Base-by-base conservation (phyloP, 371 early-diverging fungal genomes). In the Fennellomyces sp. region DNA sequence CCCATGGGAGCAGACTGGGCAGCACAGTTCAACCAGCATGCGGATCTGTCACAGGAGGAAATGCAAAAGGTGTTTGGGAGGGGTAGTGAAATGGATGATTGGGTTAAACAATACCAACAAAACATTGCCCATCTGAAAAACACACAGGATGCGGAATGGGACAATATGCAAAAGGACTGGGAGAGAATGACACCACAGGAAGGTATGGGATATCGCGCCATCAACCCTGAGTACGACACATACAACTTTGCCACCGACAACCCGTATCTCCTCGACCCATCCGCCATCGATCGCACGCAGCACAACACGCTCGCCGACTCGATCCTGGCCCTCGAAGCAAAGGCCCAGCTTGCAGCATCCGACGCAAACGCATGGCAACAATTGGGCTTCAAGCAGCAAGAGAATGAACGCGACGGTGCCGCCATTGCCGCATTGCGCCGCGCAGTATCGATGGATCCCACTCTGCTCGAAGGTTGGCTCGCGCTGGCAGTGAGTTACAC, bases 401-500 rank as follows among this genome's bases (percentile, higher is more conserved):
- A 98, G 67, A 97, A 97, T 64, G 98, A 98, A 70, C 90, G 93
- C 33, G 98, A 98, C 64, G 78, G 74, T 1, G 85, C 90, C 7
- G 97, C 98, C 0, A 95, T 98, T 61, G 90, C 93, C 0, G 95
- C 97, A 0, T 71, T 98, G 29, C 83, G 88, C 25, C 87, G 89
- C 53, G 93, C 95, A 3, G 86, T 92, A 3, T 71, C 79, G 25
- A 61, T 90, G n/a, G 87, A 95, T 58, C 91, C 95, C 0, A 61
- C 70, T 17, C 66, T 83, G 17, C 61, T 89, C 27, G 91, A 93
- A 54, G 91, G 91, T 15, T 91, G 91, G 85, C 71, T 95, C 13
- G 94, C 90, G 3, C 75, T 98, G 41, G 88, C 98, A 4, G 96
- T 97, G 13, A 91, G 91, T 3, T 97, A 96, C 74, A 94, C 95